Evolutionary conservation across 2,329 filamentous ascomycete genomes (phyloP), one percentile per base, ranked within the genome.

Genomic region (Epichloe glyceriae): DNA sequence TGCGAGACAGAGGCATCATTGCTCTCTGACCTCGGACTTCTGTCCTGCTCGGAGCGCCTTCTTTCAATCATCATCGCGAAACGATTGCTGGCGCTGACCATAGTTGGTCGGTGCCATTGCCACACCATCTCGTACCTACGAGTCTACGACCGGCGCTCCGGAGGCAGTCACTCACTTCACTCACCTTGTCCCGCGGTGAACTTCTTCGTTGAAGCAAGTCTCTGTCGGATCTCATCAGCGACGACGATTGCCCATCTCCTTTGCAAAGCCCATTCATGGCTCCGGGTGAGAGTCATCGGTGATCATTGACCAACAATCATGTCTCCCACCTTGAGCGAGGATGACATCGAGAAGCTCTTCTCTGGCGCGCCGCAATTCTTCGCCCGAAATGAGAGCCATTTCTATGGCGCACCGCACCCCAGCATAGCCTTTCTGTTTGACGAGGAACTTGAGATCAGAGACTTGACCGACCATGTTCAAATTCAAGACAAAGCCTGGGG

Each of bases 311-410:
- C 62, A 82, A 79, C 66, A 82, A 82, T 82, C 15, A 53, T 53
- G 73, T 71, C 79, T 47, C 70, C 78, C 43, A 74, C 74, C 46
- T 69, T 85, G 52, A 74, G 67, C 58, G 73, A 79, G 44, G 68
- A 72, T 40, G 80, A 85, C 56, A 69, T 87, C 48, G 79, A 83
- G 66, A 79, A 80, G 64, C 74, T 87, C 59, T 88, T 87, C 70
- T 85, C 83, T 26, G 83, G 84, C n/a, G 84, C 84, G 42, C 84
- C 84, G 55, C 82, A 86, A 62, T 87, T 83, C 69, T 82, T 80
- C 63, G 75, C 79, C 56, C 74, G 78, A 49, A 75, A 73, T 52
- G 75, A 80, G 57, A 76, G 77, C 39, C 76, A 81, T 62, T 77
- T 73, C 61, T 75, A 73, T 52, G 79, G 74, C 47, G 76, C 79